Conservation (phyloP, 257 asterid species). For the Craterostigma plantagineum region DNA sequence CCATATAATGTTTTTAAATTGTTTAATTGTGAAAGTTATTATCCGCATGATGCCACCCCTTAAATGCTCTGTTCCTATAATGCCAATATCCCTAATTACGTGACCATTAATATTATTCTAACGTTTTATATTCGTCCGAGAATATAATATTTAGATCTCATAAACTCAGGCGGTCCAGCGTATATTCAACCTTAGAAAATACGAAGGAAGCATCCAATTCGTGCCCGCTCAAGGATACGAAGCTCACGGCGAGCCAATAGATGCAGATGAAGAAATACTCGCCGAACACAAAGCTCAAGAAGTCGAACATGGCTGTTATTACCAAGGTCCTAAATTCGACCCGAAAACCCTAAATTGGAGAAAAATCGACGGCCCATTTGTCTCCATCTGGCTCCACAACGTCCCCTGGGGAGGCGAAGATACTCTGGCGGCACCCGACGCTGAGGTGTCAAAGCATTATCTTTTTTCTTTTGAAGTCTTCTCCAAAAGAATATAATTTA, state of each 20-base stretch:
- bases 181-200: slow-evolving; percentile 55
- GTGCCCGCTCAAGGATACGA: slow-evolving; percentile 69
- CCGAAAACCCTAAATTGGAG: slow-evolving; percentile 51
- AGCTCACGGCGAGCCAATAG: slow-evolving; percentile 46
- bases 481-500: too few species aligned
- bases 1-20: too few species aligned
- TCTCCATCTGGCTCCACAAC: slow-evolving; percentile 93
- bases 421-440: slow-evolving; percentile 89
- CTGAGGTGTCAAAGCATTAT: slow-evolving; percentile 39
- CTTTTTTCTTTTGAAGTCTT: too few species aligned
- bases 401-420: slow-evolving; percentile 94
- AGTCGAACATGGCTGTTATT: too few species aligned
- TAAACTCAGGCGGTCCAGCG: slow-evolving; percentile 61
- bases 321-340: slow-evolving; percentile 52
- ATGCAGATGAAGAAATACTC: slow-evolving; percentile 17
- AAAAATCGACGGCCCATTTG: slow-evolving; percentile 74
- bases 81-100: too few species aligned
- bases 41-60: too few species aligned
- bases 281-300: slow-evolving; percentile 12
- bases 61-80: too few species aligned
- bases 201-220: slow-evolving; percentile 52
- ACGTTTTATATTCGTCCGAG: too few species aligned
- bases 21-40: too few species aligned
- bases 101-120: too few species aligned
- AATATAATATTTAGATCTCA: slow-evolving; percentile 1